Percentiles rank a stretch among this genome's conserved stretches.
Evolutionary conservation across 345 rosid genomes (phyloP).

Genomic region (Heritiera littoralis): DNA sequence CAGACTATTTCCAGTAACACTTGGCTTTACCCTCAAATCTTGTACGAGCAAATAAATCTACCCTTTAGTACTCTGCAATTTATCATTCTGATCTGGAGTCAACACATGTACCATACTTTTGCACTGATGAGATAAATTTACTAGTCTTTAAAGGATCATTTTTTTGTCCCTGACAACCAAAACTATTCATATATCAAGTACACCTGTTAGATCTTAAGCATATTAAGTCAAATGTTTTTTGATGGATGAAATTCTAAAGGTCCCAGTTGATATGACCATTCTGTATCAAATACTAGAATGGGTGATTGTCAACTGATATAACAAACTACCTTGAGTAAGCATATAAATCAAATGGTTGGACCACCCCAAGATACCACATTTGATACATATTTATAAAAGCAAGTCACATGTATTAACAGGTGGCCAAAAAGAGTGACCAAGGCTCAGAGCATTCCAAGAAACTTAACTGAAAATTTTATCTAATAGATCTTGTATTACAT

Average conservation of each 20-base stretch:
- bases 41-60: neutral
- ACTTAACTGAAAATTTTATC: too few species aligned
- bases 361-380: neutral
- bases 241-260: neutral
- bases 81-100: neutral
- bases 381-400: neutral
- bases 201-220: neutral
- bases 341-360: neutral
- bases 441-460: neutral
- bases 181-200: neutral
- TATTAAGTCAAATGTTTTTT: neutral
- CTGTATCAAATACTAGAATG: neutral
- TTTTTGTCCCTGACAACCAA: neutral
- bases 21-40: neutral
- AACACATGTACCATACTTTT: neutral
- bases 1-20: neutral
- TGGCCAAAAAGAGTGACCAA: neutral
- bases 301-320: neutral
- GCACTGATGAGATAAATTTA: neutral
- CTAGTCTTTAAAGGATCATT: neutral
- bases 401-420: neutral
- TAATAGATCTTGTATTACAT: too few species aligned
- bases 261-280: neutral
- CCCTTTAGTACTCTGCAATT: neutral
- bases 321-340: neutral